Conservation (phyloP, 108 stramenopile genomes). For the Fragilaria crotonensis region DNA sequence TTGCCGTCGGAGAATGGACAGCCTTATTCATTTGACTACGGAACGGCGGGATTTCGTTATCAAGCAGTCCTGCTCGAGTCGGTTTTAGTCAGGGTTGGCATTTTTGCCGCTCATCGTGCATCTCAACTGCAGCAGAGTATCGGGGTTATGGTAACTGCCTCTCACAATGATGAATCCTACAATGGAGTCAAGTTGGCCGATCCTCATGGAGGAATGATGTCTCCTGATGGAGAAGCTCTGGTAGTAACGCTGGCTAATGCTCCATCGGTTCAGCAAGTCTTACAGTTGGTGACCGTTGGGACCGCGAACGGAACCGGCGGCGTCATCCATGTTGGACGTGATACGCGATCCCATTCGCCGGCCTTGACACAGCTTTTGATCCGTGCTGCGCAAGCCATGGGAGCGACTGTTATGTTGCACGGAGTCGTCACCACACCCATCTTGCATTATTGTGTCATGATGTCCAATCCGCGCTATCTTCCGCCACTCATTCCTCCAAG, state of each 20-base stretch:
- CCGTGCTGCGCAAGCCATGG: constrained; percentile 53
- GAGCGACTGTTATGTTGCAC: constrained; percentile 60
- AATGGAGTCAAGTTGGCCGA: constrained; percentile 97
- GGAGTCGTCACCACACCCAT: constrained; percentile 91
- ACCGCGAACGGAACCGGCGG: background rate
- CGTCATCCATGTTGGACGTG: constrained; percentile 80
- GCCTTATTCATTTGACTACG: constrained; percentile 34
- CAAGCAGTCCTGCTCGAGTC: constrained; percentile 42
- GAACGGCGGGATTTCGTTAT: constrained; percentile 81
- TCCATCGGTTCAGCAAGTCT: constrained; percentile 18
- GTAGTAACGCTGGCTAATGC: constrained; percentile 69
- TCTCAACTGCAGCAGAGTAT: constrained; percentile 30
- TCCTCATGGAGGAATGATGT: constrained; percentile 90
- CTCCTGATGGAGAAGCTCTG: constrained; percentile 61
- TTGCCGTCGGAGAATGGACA: background rate
- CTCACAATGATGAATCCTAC: constrained; percentile 89
- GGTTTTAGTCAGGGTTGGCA: constrained; percentile 64
- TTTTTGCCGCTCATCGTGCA: constrained; percentile 41
- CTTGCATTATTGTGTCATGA: constrained; percentile 88
- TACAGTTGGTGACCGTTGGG: constrained; percentile 15
- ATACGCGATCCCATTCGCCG: constrained; percentile 82
- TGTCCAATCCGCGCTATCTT: constrained; percentile 55
- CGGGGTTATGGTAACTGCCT: constrained; percentile 97
- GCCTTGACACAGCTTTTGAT: constrained; percentile 44
- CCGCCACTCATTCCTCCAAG: constrained; percentile 50